Evolutionary conservation across 306 rosid species (phyloP).

Genomic region (Dalbergia cultrata): DNA sequence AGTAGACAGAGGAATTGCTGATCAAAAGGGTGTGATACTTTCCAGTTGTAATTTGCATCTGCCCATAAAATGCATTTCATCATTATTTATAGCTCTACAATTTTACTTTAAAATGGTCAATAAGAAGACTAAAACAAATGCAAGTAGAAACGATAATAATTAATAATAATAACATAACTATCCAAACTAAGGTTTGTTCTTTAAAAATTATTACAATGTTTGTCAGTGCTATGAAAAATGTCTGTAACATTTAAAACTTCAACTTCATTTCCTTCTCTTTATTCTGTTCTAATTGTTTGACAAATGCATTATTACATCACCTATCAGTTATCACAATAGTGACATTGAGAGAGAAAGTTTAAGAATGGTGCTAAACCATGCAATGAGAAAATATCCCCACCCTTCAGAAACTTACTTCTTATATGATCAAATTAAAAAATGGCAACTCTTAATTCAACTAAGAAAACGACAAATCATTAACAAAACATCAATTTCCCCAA

Average conservation of each 20-base stretch:
- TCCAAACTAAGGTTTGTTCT: constrained; percentile 23
- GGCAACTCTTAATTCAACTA: constrained; percentile 25
- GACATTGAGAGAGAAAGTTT: background rate
- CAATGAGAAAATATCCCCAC: constrained; percentile 3
- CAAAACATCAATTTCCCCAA: background rate
- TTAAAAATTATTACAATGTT: background rate
- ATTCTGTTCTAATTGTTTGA: background rate
- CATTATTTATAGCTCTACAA: constrained; percentile 42
- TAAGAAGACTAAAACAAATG: constrained; percentile 27
- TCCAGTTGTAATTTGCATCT: constrained; percentile 95
- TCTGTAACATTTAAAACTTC: constrained; percentile 3
- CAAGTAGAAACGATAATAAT: background rate
- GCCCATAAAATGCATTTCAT: constrained; percentile 49
- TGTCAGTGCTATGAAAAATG: background rate
- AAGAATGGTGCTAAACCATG: constrained; percentile 8
- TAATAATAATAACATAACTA: background rate
- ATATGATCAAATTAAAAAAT: constrained; percentile 18
- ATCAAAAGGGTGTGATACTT: constrained; percentile 85
- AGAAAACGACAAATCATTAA: background rate
- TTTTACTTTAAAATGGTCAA: constrained; percentile 7
- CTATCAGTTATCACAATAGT: constrained; percentile 5
- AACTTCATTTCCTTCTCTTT: constrained; percentile 5
- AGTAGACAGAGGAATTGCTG: constrained; percentile 79
- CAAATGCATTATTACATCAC: constrained; percentile 3
- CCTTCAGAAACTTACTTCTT: background rate